Percentiles rank a stretch among this genome's conserved stretches.
phyloP scores from a whole-genome alignment of 2,329 filamentous ascomycete species.

The Colletotrichum horii region DNA sequence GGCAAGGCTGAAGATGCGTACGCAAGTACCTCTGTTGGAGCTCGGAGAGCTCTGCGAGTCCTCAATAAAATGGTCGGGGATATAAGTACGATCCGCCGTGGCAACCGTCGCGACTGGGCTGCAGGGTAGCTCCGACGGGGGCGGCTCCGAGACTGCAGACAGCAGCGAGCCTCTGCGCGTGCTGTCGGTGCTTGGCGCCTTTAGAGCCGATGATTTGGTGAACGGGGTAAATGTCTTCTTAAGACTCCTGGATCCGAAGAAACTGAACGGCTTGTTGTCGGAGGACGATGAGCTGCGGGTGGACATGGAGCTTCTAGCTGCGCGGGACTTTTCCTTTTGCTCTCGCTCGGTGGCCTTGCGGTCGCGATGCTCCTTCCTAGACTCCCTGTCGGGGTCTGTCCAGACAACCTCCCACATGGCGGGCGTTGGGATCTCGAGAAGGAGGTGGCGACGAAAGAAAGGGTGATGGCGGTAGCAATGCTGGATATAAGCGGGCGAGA shows the following conservation, averaged over 20 bases:
- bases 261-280: conserved; percentile 42
- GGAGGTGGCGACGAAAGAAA: neutral
- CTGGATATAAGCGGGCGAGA: neutral
- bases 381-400: conserved; percentile 60
- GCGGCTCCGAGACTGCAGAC: conserved; percentile 11
- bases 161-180: conserved; percentile 11
- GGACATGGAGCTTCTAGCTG: conserved; percentile 41
- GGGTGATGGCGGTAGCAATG: neutral
- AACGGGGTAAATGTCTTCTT: conserved; percentile 33
- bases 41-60: conserved; percentile 24
- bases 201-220: conserved; percentile 15
- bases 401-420: conserved; percentile 65
- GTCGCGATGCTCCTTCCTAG: conserved; percentile 56
- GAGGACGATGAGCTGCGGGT: conserved; percentile 49
- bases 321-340: conserved; percentile 34
- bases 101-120: neutral
- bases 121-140: neutral
- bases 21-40: conserved; percentile 37
- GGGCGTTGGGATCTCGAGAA: neutral
- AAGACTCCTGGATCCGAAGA: conserved; percentile 47
- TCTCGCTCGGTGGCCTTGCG: conserved; percentile 50
- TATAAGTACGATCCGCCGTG: neutral
- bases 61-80: conserved; percentile 12
- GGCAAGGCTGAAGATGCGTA: neutral
- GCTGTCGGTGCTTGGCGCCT: conserved; percentile 13